Base-by-base conservation (phyloP, 176 grass and related monocot genomes). In the Carex pumila region DNA sequence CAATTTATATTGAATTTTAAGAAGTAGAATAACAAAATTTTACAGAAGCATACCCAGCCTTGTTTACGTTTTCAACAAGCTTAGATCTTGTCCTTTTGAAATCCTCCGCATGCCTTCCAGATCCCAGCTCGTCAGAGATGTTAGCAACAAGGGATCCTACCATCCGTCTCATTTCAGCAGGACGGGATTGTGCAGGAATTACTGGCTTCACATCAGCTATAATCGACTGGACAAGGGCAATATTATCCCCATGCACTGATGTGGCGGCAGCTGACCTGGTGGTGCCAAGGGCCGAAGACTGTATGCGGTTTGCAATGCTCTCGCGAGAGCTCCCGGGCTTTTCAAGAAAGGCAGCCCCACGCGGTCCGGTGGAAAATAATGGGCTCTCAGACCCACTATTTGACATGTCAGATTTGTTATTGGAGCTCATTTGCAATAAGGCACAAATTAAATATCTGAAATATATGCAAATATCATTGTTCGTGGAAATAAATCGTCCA, bases 311-410 rank as follows among this genome's bases (percentile, higher is more conserved):
- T 60, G 93, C 92, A 71, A 87, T 80, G 32, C 85, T 80, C 79
- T 97, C 92, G 54, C 90, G 94, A 80, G 88, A 90, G 79, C 87
- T 90, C 85, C 84, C 89, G 61, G 86, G 43, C 62, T 86, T 91
- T 89, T 97, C 94, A 80, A 97, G 71, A 82, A 90, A 90, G 79
- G 86, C 78, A 72, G 87, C 15, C 19, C 89, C 89, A 37, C 94
- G 94, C 53, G 83, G 82, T 29, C 86, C 84, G 75, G 71, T 90
- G 83, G 89, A 81, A 87, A 90, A 92, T 53, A 79, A 85, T 52
- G 93, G 88, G 43, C 90, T 88, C 79, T 97, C 94, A 59, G 94
- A 87, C 55, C 85, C 88, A 60, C 86, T 83, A 79, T 90, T 90
- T 34, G 85, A 30, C 76, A 94, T 89, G 71, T 92, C 92, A 15